These are phyloP conservation scores for Mucor mucedo DNA, from an alignment of 371 early-diverging fungal species.

Conservation along the genomic window DNA sequence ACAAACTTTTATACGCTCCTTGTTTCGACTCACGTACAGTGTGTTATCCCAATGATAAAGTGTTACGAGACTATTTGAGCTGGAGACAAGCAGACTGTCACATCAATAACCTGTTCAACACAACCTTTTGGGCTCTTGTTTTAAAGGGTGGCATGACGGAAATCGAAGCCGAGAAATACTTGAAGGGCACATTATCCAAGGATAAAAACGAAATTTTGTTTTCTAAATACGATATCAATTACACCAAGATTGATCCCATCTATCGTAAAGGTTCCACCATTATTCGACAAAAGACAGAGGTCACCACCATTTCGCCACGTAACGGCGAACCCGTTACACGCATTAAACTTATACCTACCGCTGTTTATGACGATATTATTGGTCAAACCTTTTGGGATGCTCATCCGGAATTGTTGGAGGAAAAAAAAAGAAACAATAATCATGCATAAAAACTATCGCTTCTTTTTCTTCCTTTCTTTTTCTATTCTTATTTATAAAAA, in stretches of 20 bases:
- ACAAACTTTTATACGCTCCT: constrained; percentile 78
- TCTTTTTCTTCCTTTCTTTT: background rate
- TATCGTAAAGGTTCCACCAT: constrained; percentile 89
- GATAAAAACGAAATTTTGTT: constrained; percentile 93
- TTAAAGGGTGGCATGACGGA: constrained; percentile 64
- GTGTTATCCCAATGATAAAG: constrained; percentile 80
- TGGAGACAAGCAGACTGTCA: constrained; percentile 98
- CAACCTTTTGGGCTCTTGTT: constrained; percentile 93
- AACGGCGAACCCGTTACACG: constrained; percentile 39
- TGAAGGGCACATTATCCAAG: constrained; percentile 81
- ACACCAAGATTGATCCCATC: constrained; percentile 80
- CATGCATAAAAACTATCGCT: background rate
- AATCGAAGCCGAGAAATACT: constrained; percentile 67
- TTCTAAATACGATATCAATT: constrained; percentile 84
- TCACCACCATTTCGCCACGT: constrained; percentile 45
- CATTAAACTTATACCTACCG: constrained; percentile 47
- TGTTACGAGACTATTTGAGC: constrained; percentile 87
- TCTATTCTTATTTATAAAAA: background rate
- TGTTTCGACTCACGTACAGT: constrained; percentile 93
- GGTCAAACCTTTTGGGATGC: constrained; percentile 83
- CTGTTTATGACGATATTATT: constrained; percentile 86
- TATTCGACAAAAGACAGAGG: constrained; percentile 59
- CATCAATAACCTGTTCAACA: constrained; percentile 92
- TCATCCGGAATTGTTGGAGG: constrained; percentile 35
- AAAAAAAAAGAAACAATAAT: constrained; percentile 13